Evolutionary conservation across 208 protist species (phyloP).

Genomic region (Leishmania mexicana): DNA sequence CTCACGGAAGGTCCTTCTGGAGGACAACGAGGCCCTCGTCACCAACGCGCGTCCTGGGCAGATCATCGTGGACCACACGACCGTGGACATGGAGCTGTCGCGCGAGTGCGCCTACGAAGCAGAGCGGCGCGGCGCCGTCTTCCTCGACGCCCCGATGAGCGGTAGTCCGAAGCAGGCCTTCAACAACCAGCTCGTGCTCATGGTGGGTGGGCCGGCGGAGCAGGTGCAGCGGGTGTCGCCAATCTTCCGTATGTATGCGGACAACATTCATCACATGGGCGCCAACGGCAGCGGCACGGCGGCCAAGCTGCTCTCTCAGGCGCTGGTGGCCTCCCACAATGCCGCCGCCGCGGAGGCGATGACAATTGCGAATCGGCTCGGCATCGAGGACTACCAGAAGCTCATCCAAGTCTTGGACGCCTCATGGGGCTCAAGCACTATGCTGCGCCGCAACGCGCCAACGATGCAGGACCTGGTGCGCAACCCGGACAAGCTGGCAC

Average conservation of each 20-base stretch:
- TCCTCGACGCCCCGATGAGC: conserved; percentile 87
- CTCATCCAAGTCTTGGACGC: conserved; percentile 85
- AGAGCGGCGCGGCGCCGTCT: conserved; percentile 66
- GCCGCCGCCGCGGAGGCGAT: conserved; percentile 87
- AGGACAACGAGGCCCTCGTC: conserved; percentile 72
- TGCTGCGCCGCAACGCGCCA: conserved; percentile 85
- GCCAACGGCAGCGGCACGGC: conserved; percentile 73
- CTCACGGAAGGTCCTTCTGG: conserved; percentile 55
- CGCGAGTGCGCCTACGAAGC: conserved; percentile 70
- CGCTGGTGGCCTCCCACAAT: conserved; percentile 87
- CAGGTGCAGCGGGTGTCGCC: conserved; percentile 71
- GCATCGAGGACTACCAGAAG: conserved; percentile 72
- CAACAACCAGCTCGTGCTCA: conserved; percentile 82
- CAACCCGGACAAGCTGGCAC: conserved; percentile 70
- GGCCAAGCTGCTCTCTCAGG: conserved; percentile 80
- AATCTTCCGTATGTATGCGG: conserved; percentile 88
- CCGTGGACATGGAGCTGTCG: conserved; percentile 75
- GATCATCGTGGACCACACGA: conserved; percentile 91
- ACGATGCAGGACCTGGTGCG: conserved; percentile 85
- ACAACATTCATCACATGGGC: conserved; percentile 87
- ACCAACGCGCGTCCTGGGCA: conserved; percentile 72
- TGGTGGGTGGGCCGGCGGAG: conserved; percentile 82
- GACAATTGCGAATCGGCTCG: conserved; percentile 76
- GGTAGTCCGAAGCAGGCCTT: conserved; percentile 80
- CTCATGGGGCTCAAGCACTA: conserved; percentile 83